Conservation (phyloP, 768 basidiomycete genomes). For the Megacollybia marginata region DNA sequence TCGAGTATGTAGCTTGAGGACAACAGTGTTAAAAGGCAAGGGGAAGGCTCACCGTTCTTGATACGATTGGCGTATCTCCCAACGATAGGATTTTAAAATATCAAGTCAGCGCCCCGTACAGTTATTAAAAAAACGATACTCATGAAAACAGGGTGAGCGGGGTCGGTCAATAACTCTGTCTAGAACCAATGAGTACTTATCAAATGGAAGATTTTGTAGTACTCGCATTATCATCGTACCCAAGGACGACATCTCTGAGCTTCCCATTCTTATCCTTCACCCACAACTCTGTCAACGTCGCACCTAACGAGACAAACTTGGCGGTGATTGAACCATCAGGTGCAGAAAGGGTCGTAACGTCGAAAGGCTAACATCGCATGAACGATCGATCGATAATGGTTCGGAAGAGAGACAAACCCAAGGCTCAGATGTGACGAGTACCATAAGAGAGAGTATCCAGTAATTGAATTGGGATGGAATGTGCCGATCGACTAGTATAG, state of each 20-base stretch:
- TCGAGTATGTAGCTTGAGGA: conserved; percentile 13
- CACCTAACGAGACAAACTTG: conserved; percentile 50
- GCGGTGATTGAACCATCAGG: conserved; percentile 52
- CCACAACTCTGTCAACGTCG: conserved; percentile 49
- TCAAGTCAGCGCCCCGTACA: not conserved
- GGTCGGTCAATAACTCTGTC: conserved; percentile 36
- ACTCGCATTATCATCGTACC: conserved; percentile 48
- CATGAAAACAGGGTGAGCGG: conserved; percentile 38
- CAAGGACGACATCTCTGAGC: conserved; percentile 46
- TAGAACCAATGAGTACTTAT: not conserved
- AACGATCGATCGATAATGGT: not conserved
- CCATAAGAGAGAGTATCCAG: too few relatives aligned
- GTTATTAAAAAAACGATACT: conserved; percentile 13
- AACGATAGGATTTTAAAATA: conserved; percentile 22
- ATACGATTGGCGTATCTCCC: conserved; percentile 41
- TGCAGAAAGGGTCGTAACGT: conserved; percentile 36
- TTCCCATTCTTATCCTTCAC: conserved; percentile 44
- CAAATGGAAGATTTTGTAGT: not conserved
- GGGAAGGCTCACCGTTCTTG: too few relatives aligned
- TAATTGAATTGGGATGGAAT: too few relatives aligned
- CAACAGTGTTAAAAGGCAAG: too few relatives aligned
- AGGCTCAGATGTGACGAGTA: too few relatives aligned
- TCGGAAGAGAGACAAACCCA: not conserved
- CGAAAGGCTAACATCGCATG: conserved; percentile 31
- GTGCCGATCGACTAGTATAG: too few relatives aligned